phyloP scores from a whole-genome alignment of 2,329 filamentous ascomycete species.

The Botryotinia globosa region DNA sequence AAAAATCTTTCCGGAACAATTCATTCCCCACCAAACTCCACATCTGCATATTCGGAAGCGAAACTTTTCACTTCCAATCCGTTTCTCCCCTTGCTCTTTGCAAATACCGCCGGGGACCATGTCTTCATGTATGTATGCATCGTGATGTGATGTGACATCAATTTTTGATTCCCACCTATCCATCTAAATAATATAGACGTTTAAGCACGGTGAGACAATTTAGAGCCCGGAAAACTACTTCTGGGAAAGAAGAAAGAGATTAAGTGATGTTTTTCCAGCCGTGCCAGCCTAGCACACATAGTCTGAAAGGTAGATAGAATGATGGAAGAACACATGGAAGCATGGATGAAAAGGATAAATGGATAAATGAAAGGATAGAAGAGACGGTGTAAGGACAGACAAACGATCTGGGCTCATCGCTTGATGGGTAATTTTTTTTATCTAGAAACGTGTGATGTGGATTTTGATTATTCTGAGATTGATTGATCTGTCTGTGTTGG shows the following conservation, averaged over 20 bases:
- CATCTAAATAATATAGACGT: background rate
- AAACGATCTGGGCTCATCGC: slow-evolving; percentile 9
- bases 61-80: background rate
- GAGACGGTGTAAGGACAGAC: background rate
- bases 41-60: slow-evolving; percentile 1
- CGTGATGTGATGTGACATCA: slow-evolving; percentile 7
- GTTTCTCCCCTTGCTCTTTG: background rate
- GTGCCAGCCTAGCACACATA: background rate
- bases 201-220: background rate
- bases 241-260: background rate
- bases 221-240: background rate
- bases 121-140: background rate
- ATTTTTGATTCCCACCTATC: background rate
- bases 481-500: background rate
- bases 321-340: background rate
- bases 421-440: background rate
- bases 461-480: background rate
- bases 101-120: background rate
- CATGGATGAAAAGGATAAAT: background rate
- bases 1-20: background rate
- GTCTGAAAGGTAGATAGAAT: background rate
- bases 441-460: background rate
- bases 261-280: background rate
- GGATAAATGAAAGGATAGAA: background rate
- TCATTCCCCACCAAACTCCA: background rate